Evolutionary conservation across 2,329 filamentous ascomycete species (phyloP).

Genomic region (Coniochaeta hoffmannii): DNA sequence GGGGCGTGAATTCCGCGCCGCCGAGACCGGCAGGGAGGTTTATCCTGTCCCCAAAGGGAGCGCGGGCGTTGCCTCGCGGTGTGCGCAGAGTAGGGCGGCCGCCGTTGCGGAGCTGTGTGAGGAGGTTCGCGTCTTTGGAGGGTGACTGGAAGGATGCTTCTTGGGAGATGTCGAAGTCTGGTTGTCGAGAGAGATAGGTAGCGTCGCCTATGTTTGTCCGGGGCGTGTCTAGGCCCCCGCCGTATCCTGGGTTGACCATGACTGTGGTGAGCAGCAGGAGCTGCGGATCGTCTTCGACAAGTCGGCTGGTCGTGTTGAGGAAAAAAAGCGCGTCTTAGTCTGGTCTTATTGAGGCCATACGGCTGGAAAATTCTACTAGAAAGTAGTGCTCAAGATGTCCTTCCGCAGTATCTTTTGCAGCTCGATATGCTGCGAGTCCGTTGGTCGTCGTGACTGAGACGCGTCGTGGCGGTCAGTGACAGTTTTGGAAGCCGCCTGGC

Average conservation of each 20-base stretch:
- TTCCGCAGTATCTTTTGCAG: not conserved
- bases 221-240: slow-evolving; percentile 70
- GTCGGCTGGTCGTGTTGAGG: not conserved
- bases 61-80: slow-evolving; percentile 56
- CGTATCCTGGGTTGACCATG: slow-evolving; percentile 59
- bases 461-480: not conserved
- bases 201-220: slow-evolving; percentile 78
- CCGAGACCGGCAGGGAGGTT: slow-evolving; percentile 61
- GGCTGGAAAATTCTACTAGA: not conserved
- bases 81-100: slow-evolving; percentile 58
- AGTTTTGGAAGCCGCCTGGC: not conserved
- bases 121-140: slow-evolving; percentile 66
- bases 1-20: slow-evolving; percentile 82
- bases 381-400: not conserved
- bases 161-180: slow-evolving; percentile 77
- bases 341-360: not conserved
- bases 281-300: not conserved
- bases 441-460: not conserved
- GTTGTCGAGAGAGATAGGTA: slow-evolving; percentile 64
- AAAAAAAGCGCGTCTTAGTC: not conserved
- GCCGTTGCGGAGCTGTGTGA: slow-evolving; percentile 67
- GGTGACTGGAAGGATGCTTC: slow-evolving; percentile 83
- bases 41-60: slow-evolving; percentile 62
- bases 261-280: slow-evolving; percentile 14
- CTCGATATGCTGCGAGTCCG: not conserved